Evolutionary conservation across 805 yeast species (phyloP).

Genomic region (Nadsonia fulvescens): DNA sequence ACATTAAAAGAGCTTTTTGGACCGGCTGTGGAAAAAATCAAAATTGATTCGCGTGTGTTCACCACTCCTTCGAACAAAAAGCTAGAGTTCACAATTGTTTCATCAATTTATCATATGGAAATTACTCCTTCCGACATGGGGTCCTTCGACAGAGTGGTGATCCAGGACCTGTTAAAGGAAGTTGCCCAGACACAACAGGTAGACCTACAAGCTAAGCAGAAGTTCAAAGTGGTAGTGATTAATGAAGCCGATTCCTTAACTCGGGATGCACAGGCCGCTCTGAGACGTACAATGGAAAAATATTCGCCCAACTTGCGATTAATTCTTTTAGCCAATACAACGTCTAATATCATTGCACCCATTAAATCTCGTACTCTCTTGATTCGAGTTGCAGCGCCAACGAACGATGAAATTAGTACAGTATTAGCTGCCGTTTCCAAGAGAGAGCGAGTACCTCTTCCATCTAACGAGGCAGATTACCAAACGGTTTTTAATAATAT

Average conservation of each 20-base stretch:
- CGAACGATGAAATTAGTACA: conserved; percentile 32
- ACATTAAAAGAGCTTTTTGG: conserved; percentile 71
- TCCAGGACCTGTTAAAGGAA: conserved; percentile 84
- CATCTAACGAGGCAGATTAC: conserved; percentile 21
- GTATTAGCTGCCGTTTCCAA: conserved; percentile 39
- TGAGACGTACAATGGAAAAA: conserved; percentile 91
- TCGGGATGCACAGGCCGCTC: conserved; percentile 89
- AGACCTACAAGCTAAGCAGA: conserved; percentile 41
- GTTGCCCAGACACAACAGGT: conserved; percentile 91
- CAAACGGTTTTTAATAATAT: conserved; percentile 30
- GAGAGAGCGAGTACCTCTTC: conserved; percentile 33
- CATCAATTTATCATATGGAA: conserved; percentile 79
- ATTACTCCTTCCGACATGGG: conserved; percentile 97
- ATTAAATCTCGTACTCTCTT: conserved; percentile 83
- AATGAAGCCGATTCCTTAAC: conserved; percentile 83
- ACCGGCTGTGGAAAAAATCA: conserved; percentile 59
- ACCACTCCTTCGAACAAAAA: conserved; percentile 56
- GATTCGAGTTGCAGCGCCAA: conserved; percentile 77
- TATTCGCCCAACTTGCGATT: conserved; percentile 76
- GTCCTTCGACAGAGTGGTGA: conserved; percentile 82
- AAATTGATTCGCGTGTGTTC: conserved; percentile 78
- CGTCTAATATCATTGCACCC: conserved; percentile 84
- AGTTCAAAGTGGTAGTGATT: conserved; percentile 37
- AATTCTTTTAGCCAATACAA: conserved; percentile 70
- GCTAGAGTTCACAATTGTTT: conserved; percentile 81